phyloP scores from a whole-genome alignment of 768 basidiomycete genomes.

The Boletus eberwhitei region DNA sequence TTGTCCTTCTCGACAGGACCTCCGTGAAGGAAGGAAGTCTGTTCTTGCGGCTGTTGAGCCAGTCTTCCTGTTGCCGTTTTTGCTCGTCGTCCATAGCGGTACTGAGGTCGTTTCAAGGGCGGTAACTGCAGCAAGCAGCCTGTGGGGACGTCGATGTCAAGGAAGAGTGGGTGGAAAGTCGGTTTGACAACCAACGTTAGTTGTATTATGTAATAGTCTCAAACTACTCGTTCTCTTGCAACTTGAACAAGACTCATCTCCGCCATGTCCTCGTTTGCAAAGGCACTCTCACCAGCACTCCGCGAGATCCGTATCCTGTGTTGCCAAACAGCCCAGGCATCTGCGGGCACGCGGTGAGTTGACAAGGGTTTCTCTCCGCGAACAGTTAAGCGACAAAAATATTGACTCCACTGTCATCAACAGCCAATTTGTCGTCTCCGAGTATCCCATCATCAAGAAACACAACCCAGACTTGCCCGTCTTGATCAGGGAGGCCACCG shows the following conservation, averaged over 20 bases:
- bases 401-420: constrained; percentile 8
- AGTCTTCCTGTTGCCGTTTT: constrained; percentile 60
- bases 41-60: constrained; percentile 66
- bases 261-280: constrained; percentile 61
- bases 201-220: constrained; percentile 28
- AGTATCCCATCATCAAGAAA: constrained; percentile 74
- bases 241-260: constrained; percentile 19
- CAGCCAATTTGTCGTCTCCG: constrained; percentile 76
- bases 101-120: constrained; percentile 2
- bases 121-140: constrained; percentile 15
- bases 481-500: constrained; percentile 74
- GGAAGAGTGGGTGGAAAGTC: constrained; percentile 9
- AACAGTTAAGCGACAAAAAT: neutral
- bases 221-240: neutral
- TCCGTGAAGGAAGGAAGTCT: constrained; percentile 86
- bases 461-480: constrained; percentile 85
- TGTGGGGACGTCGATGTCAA: constrained; percentile 15
- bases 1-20: constrained; percentile 84
- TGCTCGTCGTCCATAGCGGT: constrained; percentile 53
- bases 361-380: constrained; percentile 1
- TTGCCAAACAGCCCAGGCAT: constrained; percentile 73
- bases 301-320: constrained; percentile 78
- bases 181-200: constrained; percentile 5
- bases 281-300: constrained; percentile 71
- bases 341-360: constrained; percentile 73